A percentile compares a stretch with the other conserved stretches of the same genome.
phyloP scores from a whole-genome alignment of 1,284 basidiomycete species.

The Leccinum huronense region DNA sequence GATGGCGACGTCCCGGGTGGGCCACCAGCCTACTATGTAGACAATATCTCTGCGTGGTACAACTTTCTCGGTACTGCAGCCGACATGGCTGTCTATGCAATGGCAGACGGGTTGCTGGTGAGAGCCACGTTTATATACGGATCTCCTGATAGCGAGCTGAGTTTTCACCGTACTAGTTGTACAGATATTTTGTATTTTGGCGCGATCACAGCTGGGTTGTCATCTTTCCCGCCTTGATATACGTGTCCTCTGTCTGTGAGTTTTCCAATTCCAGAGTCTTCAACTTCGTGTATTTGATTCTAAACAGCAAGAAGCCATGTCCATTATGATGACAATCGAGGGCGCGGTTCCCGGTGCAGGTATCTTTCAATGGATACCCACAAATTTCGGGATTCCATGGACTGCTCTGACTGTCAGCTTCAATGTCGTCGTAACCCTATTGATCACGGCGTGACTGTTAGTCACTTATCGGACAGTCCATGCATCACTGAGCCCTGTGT shows the following conservation, averaged over 20 bases:
- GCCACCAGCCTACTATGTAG: background rate
- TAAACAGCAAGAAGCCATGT: background rate
- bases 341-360: conserved; percentile 2
- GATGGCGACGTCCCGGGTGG: conserved; percentile 6
- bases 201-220: conserved; percentile 3
- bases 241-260: conserved; percentile 3
- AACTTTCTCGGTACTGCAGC: conserved; percentile 4
- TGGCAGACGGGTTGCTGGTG: conserved; percentile 12
- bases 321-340: conserved; percentile 4
- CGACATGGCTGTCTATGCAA: conserved; percentile 3
- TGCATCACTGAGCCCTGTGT: background rate
- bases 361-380: conserved; percentile 3
- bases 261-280: background rate
- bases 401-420: conserved; percentile 9
- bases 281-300: background rate
- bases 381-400: conserved; percentile 5
- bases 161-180: background rate
- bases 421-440: conserved; percentile 6
- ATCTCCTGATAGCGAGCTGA: background rate
- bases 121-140: background rate
- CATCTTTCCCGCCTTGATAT: conserved; percentile 1
- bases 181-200: conserved; percentile 11
- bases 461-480: conserved; percentile 1
- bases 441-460: conserved; percentile 5
- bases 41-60: conserved; percentile 10